Conservation (phyloP, 2,329 filamentous ascomycete species). For the Geoglossum cookeanum region DNA sequence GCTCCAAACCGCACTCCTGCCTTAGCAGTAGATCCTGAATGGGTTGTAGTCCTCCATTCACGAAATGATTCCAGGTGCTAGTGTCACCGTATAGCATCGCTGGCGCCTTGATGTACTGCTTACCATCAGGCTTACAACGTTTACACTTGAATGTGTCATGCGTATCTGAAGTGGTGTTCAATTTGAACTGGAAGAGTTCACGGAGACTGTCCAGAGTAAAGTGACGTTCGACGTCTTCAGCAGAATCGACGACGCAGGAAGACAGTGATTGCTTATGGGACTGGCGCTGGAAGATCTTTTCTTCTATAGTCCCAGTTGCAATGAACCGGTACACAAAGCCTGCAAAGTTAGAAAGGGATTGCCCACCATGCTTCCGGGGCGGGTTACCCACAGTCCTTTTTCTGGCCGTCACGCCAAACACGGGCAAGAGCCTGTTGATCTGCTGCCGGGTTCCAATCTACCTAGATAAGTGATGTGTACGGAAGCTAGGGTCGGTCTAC, state of each 20-base stretch:
- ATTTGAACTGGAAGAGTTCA: conserved; percentile 85
- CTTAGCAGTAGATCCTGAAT: conserved; percentile 85
- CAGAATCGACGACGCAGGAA: conserved; percentile 88
- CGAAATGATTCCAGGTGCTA: conserved; percentile 98
- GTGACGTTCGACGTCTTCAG: conserved; percentile 91
- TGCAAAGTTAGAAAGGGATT: not conserved
- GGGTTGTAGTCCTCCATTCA: conserved; percentile 54
- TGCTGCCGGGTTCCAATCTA: conserved; percentile 88
- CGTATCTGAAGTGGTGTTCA: conserved; percentile 73
- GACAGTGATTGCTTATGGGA: conserved; percentile 96
- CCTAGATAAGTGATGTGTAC: not conserved
- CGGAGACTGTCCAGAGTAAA: conserved; percentile 81
- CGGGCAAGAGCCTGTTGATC: conserved; percentile 93
- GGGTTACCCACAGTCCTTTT: conserved; percentile 57
- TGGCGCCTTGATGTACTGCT: conserved; percentile 72
- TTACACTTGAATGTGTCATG: conserved; percentile 99
- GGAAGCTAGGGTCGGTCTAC: not conserved
- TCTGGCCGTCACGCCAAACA: conserved; percentile 97
- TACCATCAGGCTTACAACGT: conserved; percentile 72
- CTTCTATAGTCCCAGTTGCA: conserved; percentile 90
- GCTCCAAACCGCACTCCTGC: conserved; percentile 60
- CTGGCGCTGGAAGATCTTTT: conserved; percentile 98
- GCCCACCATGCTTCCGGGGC: not conserved
- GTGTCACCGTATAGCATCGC: conserved; percentile 96
- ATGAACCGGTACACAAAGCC: conserved; percentile 97